Evolutionary conservation across 208 protist species (phyloP).

Genomic region (Leishmania turanica): DNA sequence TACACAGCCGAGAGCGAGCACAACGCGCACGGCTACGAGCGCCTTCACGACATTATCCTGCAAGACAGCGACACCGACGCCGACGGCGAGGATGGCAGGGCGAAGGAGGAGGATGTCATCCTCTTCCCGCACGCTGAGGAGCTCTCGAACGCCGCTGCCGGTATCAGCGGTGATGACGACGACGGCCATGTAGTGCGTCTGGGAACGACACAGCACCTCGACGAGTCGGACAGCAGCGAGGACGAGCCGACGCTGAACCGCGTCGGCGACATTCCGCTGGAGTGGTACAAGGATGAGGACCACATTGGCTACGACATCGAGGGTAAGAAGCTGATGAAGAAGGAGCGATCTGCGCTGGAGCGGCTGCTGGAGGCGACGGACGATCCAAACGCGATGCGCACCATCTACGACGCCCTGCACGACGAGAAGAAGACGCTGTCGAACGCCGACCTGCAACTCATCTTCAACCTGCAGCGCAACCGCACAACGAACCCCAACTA

Average conservation of each 20-base stretch:
- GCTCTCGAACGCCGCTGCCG: conserved; percentile 24
- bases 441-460: conserved; percentile 91
- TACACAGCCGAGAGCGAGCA: conserved; percentile 5
- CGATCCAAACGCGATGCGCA: conserved; percentile 91
- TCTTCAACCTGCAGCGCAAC: conserved; percentile 94
- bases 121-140: conserved; percentile 87
- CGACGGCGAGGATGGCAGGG: conserved; percentile 28
- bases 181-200: conserved; percentile 56
- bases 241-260: conserved; percentile 91
- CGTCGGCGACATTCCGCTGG: conserved; percentile 93
- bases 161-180: conserved; percentile 5
- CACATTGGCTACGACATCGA: conserved; percentile 95
- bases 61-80: conserved; percentile 47
- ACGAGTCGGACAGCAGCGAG: conserved; percentile 91
- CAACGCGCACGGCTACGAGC: conserved; percentile 31
- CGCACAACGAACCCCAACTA: conserved; percentile 87
- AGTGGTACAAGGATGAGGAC: conserved; percentile 95
- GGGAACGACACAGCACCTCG: conserved; percentile 74
- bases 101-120: conserved; percentile 52
- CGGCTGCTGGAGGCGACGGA: conserved; percentile 92
- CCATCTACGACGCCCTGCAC: conserved; percentile 92
- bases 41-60: conserved; percentile 78
- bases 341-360: conserved; percentile 85
- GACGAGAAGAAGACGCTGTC: conserved; percentile 89
- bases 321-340: conserved; percentile 91